A percentile compares a stretch with the other conserved stretches of the same genome.
Conservation (phyloP, 1,139 yeast genomes). For the Scheffersomyces parashehatae region DNA sequence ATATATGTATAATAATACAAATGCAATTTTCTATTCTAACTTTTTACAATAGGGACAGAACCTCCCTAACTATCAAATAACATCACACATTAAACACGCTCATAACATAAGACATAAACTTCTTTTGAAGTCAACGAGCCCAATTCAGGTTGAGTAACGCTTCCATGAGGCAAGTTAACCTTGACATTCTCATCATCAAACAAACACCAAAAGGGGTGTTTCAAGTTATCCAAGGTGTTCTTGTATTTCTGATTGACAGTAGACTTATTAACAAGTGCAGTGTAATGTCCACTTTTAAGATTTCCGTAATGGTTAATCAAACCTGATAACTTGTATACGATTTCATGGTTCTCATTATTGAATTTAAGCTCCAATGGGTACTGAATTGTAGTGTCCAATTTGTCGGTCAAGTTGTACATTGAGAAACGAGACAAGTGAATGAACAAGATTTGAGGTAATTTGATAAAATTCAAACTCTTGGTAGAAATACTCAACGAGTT, state of each 20-base stretch:
- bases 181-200: constrained; percentile 71
- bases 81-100: constrained; percentile 29
- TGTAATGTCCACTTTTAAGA: constrained; percentile 73
- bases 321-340: constrained; percentile 56
- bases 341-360: constrained; percentile 45
- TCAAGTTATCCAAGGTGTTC: constrained; percentile 21
- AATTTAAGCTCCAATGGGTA: constrained; percentile 53
- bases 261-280: constrained; percentile 61
- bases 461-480: constrained; percentile 60
- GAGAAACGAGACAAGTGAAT: constrained; percentile 65
- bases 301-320: constrained; percentile 72
- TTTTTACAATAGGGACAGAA: no score
- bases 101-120: constrained; percentile 75
- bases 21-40: no score
- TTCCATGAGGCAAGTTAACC: constrained; percentile 49
- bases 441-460: constrained; percentile 63
- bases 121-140: constrained; percentile 53
- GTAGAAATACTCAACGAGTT: constrained; percentile 30
- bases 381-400: constrained; percentile 52
- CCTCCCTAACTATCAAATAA: not conserved
- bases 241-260: constrained; percentile 24
- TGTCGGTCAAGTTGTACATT: constrained; percentile 55
- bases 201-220: constrained; percentile 57
- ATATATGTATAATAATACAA: no score
- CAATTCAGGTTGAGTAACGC: constrained; percentile 28